Evolutionary conservation across 139 green algal genomes (phyloP), one percentile per base, ranked within the genome.

Genomic region (Klebsormidium nitens): DNA sequence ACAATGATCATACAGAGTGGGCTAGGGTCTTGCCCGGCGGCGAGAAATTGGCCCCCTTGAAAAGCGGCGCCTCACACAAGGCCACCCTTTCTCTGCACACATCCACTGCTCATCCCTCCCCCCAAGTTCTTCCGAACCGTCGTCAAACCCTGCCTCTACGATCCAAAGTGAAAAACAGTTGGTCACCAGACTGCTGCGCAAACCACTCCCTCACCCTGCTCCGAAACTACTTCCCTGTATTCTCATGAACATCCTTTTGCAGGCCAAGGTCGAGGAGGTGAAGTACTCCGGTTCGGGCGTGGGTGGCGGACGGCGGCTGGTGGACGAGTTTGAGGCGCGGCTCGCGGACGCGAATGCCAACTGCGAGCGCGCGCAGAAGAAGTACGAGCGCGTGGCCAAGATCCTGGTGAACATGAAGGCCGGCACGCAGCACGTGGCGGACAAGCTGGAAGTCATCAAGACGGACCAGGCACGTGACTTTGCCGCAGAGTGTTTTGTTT

Each of bases 361-460:
- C 47, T 69, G 35, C 48, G 59, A 77, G 26, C 58, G 47, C 40
- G 52, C 36, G 19, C 23, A 38, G 8, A 36, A 47, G 2, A 64
- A 72, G 29, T 81, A 65, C 39, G 74, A 81, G 74, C 36, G 52
- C 8, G 5, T 59, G 26, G 37, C 69, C 11, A 49, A 59, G n/a
- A 44, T 72, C 34, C 28, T 81, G 17, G 39, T 81, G 23, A 28
- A 59, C n/a, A 71, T 76, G 44, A 81, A 76, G 67, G 59, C 74
- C 6, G 74, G 74, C 6, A 81, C 46, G 3, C 36, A 67, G 57
- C 74, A 81, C 60, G 1, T 81, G 23, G 26, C 42, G 8, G 74
- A 81, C 39, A 81, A 77, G 67, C 67, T 81, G 5, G 28, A 49
- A 32, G 66, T 35, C 42, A 64, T 81, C 42, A 72, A 76, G 39